These are phyloP conservation scores for Rosa multiflora DNA, from an alignment of 306 rosid genomes.

Conservation along the genomic window DNA sequence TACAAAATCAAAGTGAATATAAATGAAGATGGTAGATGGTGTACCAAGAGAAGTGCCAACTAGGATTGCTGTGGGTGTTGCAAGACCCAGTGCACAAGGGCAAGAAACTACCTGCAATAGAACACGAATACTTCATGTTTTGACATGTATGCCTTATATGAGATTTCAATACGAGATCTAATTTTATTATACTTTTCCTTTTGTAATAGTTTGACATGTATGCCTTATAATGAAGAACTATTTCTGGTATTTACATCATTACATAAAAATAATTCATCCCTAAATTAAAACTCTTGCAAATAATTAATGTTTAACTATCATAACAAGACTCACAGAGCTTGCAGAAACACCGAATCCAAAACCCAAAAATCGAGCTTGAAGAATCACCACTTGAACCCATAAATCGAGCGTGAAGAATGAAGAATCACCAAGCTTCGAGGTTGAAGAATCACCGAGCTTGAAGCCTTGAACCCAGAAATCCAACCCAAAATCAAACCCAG, in stretches of 20 bases:
- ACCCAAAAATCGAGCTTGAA: no score
- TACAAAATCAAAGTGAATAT: conserved; percentile 13
- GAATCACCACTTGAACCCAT: no score
- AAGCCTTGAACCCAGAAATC: no score
- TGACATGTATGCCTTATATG: no score
- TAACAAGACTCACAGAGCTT: no score
- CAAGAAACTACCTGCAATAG: conserved; percentile 88
- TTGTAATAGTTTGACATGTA: not conserved
- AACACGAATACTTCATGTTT: not conserved
- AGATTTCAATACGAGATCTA: not conserved
- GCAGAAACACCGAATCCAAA: no score
- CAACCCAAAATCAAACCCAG: no score
- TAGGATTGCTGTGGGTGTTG: conserved; percentile 96
- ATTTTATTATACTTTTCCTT: not conserved
- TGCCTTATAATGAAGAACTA: not conserved
- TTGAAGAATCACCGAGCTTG: no score
- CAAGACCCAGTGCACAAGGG: conserved; percentile 98
- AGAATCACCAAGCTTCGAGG: no score
- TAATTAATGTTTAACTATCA: not conserved
- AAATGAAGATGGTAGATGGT: conserved; percentile 21
- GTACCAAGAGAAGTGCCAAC: conserved; percentile 96
- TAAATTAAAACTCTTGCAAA: not conserved
- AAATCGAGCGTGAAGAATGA: no score
- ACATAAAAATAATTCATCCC: not conserved
- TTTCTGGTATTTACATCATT: not conserved